Base-by-base conservation (phyloP, 1,284 basidiomycete species). In the Ceratobasidium sp. region DNA sequence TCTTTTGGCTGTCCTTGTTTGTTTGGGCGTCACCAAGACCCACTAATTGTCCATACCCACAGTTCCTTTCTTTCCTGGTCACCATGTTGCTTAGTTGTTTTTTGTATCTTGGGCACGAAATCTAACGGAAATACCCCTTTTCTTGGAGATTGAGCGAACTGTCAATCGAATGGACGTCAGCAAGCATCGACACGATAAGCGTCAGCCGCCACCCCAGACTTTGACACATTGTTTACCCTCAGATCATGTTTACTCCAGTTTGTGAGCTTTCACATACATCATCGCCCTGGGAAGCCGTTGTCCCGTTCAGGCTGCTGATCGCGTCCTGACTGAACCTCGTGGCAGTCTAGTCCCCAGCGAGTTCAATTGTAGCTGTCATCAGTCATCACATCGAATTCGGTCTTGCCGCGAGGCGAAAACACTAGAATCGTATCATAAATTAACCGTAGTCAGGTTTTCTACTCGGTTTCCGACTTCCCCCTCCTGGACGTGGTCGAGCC, bases 341-440 rank as follows among this genome's bases (percentile, higher is more conserved):
- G 64, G 64, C 26, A 43, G 36, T 16, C 64, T 67, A 67, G 48
- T 55, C n/a, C n/a, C n/a, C n/a, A n/a, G n/a, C n/a, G n/a, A n/a
- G n/a, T n/a, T 9, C 52, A 8, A 55, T 55, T 55, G 52, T 34
- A 55, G 8, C 52, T 34, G 52, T 55, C 16, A 32, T 6, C 52
- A 18, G 52, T 34, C 52, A 34, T 55, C 52, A 55, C n/a, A 55
- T 34, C 52, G 52, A 53, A 26, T 26, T 26, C 50, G 52, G 8
- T 8, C n/a, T 18, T 55, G 52, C 52, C 52, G 52, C 52, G 52
- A 55, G 52, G 52, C 52, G 18, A 45, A 55, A 32, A 32, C 32
- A 30, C 52, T 55, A 28, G 8, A 55, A 55, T 55, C 52, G 52
- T 55, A 55, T 55, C 52, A 55, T 55, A 55, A 55, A 55, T 55